phyloP scores from a whole-genome alignment of 257 asterid genomes.

The Penstemon davidsonii region DNA sequence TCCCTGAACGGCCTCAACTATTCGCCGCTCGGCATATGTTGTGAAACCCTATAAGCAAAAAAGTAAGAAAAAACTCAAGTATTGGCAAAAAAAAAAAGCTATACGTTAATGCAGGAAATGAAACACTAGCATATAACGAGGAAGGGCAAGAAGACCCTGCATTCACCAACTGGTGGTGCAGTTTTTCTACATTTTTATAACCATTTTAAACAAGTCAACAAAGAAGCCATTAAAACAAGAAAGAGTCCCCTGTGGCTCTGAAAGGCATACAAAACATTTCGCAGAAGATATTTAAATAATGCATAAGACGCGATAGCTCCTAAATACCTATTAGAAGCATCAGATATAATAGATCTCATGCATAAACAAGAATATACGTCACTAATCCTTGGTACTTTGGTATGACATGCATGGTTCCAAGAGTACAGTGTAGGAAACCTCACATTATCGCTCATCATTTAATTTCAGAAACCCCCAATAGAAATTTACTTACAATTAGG shows the following conservation, averaged over 20 bases:
- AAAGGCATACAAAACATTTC: not conserved
- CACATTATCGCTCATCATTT: conserved; percentile 1
- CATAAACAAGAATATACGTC: not conserved
- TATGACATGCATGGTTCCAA: conserved; percentile 12
- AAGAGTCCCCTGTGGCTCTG: not conserved
- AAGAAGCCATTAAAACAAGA: not conserved
- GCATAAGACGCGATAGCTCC: not conserved
- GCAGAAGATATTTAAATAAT: not conserved
- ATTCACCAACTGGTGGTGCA: not conserved
- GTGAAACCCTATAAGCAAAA: conserved; percentile 75
- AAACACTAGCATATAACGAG: not conserved
- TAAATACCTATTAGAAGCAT: not conserved
- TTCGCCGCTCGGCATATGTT: conserved; percentile 87
- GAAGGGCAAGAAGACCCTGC: conserved; percentile 10
- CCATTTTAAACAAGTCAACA: not conserved
- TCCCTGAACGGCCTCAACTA: conserved; percentile 95
- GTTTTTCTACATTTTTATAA: not conserved
- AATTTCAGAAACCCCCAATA: not conserved
- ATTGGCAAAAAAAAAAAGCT: not conserved
- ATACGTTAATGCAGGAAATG: conserved; percentile 7
- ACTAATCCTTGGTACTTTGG: not conserved
- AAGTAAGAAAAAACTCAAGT: conserved; percentile 11
- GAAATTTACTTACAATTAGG: no score
- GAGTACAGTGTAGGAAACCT: not conserved
- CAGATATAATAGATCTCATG: not conserved